Evolutionary conservation across 2,329 filamentous ascomycete genomes (phyloP).

Genomic region (Pochonia chlamydosporia): DNA sequence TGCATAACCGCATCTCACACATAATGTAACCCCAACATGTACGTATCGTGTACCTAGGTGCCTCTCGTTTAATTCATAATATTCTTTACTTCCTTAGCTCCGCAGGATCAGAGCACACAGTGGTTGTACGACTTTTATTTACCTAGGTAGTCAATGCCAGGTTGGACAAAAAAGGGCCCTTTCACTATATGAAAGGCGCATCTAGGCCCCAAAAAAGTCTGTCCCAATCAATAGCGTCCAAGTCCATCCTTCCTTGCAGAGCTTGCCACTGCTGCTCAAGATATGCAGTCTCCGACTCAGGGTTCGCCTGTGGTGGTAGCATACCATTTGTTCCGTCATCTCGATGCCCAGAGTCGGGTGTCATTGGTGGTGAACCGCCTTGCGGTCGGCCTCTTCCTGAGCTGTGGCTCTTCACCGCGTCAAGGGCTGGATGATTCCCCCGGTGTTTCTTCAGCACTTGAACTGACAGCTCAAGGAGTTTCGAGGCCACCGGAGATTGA

Average conservation of each 20-base stretch:
- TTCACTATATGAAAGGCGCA: conserved; percentile 23
- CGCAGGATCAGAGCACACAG: too few relatives aligned
- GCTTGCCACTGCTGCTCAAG: conserved; percentile 21
- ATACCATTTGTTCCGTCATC: conserved; percentile 8
- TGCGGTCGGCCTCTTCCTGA: conserved; percentile 1
- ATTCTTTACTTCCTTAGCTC: neutral
- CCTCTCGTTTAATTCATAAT: neutral
- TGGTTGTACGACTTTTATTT: too few relatives aligned
- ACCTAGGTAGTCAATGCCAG: too few relatives aligned
- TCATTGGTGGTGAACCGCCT: conserved; percentile 18
- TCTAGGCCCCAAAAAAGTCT: conserved; percentile 28
- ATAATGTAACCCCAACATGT: neutral
- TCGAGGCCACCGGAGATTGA: conserved; percentile 22
- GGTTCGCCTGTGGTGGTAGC: conserved; percentile 6
- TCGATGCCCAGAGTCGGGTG: conserved; percentile 20
- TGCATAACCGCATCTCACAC: too few relatives aligned
- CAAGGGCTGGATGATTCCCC: conserved; percentile 17
- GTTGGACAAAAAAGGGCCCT: neutral
- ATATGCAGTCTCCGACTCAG: conserved; percentile 11
- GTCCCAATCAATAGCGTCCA: conserved; percentile 30
- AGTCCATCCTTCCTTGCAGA: conserved; percentile 22
- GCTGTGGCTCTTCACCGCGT: conserved; percentile 12
- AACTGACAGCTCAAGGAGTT: conserved; percentile 23
- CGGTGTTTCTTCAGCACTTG: conserved; percentile 27
- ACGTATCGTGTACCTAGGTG: neutral